phyloP scores from a whole-genome alignment of 768 basidiomycete genomes.

The Gautieria morchelliformis region DNA sequence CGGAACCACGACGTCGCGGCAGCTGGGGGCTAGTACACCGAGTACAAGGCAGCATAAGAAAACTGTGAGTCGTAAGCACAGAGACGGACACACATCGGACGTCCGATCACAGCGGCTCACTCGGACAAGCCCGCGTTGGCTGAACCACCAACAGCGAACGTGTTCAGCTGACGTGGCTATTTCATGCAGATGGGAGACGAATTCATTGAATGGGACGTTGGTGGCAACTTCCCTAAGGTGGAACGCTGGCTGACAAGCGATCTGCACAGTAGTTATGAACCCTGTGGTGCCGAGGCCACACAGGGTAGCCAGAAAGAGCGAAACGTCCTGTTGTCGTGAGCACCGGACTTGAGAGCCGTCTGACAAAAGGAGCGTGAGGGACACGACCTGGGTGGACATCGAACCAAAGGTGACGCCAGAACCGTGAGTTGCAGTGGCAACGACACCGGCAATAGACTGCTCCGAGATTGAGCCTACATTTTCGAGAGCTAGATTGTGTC shows the following conservation, averaged over 20 bases:
- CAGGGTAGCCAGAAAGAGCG: conserved; percentile 82
- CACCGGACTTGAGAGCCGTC: conserved; percentile 62
- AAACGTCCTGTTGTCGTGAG: conserved; percentile 43
- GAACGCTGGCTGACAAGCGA: conserved; percentile 78
- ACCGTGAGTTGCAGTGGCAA: conserved; percentile 94
- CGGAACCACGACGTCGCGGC: conserved; percentile 55
- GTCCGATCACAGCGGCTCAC: conserved; percentile 71
- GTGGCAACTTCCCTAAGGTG: conserved; percentile 65
- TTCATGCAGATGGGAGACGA: conserved; percentile 43
- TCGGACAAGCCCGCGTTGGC: conserved; percentile 61
- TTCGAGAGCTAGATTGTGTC: conserved; percentile 70
- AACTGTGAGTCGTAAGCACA: neutral
- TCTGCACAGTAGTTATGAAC: conserved; percentile 66
- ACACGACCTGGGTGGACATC: conserved; percentile 71
- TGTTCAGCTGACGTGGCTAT: conserved; percentile 67
- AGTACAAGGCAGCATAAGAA: conserved; percentile 1
- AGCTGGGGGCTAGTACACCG: conserved; percentile 36
- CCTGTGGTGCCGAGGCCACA: conserved; percentile 91
- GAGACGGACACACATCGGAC: conserved; percentile 45
- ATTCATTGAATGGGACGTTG: conserved; percentile 52
- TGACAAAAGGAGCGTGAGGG: conserved; percentile 68
- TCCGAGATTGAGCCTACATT: conserved; percentile 96
- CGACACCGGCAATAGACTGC: conserved; percentile 85
- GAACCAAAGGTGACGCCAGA: conserved; percentile 73
- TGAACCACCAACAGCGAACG: conserved; percentile 95